Conservation (phyloP, 257 asterid species). For the Penstemon eatonii region DNA sequence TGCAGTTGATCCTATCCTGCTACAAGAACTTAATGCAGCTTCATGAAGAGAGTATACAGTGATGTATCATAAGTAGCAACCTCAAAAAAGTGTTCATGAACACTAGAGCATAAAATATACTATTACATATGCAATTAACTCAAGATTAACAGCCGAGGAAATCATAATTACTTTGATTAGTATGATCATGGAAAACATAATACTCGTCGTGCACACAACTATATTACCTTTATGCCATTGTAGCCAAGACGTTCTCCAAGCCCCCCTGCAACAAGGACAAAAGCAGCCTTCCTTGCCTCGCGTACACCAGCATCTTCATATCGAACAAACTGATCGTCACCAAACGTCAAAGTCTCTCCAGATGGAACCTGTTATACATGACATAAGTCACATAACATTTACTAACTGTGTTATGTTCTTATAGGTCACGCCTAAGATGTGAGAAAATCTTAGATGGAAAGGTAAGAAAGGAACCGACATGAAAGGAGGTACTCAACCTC, state of each 20-base stretch:
- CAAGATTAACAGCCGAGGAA: conserved; percentile 13
- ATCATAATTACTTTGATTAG: background rate
- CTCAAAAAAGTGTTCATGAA: conserved; percentile 13
- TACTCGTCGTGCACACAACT: background rate
- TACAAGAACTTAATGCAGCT: conserved; percentile 21
- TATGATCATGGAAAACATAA: background rate
- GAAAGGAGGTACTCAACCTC: background rate
- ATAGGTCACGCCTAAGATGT: conserved; percentile 3
- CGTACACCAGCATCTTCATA: conserved; percentile 82
- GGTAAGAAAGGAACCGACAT: conserved; percentile 9
- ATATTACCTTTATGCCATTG: conserved; percentile 86
- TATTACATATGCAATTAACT: conserved; percentile 5
- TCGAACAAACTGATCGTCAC: conserved; percentile 59
- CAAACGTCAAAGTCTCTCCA: conserved; percentile 80
- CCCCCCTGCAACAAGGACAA: conserved; percentile 99
- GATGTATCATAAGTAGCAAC: background rate
- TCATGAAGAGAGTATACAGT: background rate
- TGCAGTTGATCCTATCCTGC: conserved; percentile 21
- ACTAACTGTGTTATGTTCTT: conserved; percentile 21
- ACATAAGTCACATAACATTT: background rate
- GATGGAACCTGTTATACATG: conserved; percentile 75
- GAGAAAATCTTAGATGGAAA: conserved; percentile 19
- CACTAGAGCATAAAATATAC: conserved; percentile 16
- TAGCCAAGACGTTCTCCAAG: conserved; percentile 99
- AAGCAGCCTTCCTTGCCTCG: conserved; percentile 87